Conservation (phyloP, 768 basidiomycete genomes). For the Leccinum olivaceopallidum region DNA sequence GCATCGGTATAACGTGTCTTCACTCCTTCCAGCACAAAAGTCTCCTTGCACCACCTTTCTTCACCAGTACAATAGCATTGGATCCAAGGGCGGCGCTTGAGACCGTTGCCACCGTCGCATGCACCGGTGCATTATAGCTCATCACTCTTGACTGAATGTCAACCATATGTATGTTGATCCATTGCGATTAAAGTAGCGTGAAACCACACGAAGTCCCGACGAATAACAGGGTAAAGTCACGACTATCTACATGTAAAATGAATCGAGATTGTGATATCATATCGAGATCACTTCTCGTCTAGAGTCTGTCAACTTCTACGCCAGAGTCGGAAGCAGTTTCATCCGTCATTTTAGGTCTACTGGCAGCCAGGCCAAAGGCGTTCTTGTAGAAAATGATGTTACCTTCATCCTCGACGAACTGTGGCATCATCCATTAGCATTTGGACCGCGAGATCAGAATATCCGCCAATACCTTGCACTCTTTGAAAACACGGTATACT, state of each 20-base stretch:
- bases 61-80: not conserved
- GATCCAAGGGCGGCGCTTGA: not conserved
- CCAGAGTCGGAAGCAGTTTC: constrained; percentile 63
- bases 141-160: not conserved
- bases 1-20: too few relatives aligned
- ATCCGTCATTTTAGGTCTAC: constrained; percentile 66
- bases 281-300: constrained; percentile 16
- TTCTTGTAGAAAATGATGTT: constrained; percentile 93
- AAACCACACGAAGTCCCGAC: not conserved
- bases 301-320: constrained; percentile 50
- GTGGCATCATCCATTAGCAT: not conserved
- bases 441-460: not conserved
- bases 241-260: constrained; percentile 11
- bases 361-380: constrained; percentile 71
- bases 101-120: not conserved
- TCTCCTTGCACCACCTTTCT: not conserved
- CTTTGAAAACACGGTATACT: constrained; percentile 71
- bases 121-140: not conserved
- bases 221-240: not conserved
- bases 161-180: not conserved
- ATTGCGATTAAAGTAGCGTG: constrained; percentile 2
- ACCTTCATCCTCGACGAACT: constrained; percentile 95
- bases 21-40: too few relatives aligned
- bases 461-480: constrained; percentile 60
- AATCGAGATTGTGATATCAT: constrained; percentile 5